Base-by-base conservation (phyloP, 2,329 filamentous ascomycete genomes). In the Cladophialophora bantiana region DNA sequence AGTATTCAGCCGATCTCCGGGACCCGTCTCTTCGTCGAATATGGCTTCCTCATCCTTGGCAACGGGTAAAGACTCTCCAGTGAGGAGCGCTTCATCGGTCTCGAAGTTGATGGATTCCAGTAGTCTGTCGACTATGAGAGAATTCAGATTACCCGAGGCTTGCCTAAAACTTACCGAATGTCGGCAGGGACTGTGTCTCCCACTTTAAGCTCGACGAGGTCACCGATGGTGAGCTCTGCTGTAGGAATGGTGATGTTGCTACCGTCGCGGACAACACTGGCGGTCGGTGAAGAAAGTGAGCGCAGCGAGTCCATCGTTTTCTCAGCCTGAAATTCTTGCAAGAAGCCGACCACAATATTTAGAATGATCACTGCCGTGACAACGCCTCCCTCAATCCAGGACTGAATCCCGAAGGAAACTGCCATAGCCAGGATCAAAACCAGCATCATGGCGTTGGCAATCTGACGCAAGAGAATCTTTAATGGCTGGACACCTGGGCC, bases 371-470 rank as follows among this genome's bases (percentile, higher is more conserved):
- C 85, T 57, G 82, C 84, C 15, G 82, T 79, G 60, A 88, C 82
- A 61, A 88, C 86, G 70, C 84, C 85, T 62, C 85, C 86, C 76
- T 88, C 85, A 65, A 88, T 88, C 77, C 82, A 88, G 10, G 86
- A 87, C 67, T 81, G 76, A 65, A 87, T 88, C 48, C 81, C 85
- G 68, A 86, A 87, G 57, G 83, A 86, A 60, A 86, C 83, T 52
- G 78, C 81, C 84, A 88, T 88, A 64, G 83, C 86, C 62, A 85
- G 78, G 60, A 86, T 84, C 59, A 89, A 79, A 61, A 80, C 77
- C 77, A 91, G 76, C 70, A 86, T 90, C 85, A 91, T 86, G 13
- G 88, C 88, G 76, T 91, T 91, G 66, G 87, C 88, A 61, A 91
- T 81, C 74, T 91, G 89, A 36, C 84, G 82, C 57, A 90, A 79